Evolutionary conservation across 2,329 filamentous ascomycete species (phyloP).

Genomic region (Trichophyton simii): DNA sequence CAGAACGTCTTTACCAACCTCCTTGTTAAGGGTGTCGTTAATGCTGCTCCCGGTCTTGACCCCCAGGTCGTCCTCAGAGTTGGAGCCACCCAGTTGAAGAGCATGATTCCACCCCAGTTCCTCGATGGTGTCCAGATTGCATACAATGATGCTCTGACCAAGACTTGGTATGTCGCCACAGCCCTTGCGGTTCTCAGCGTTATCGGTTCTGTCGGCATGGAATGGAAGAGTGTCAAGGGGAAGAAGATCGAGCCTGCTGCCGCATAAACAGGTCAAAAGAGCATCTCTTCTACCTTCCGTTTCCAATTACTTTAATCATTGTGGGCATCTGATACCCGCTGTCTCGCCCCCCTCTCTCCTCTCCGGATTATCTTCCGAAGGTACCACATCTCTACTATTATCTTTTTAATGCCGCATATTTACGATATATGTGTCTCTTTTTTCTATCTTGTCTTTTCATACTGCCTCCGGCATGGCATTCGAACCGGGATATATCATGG

Average conservation of each 20-base stretch:
- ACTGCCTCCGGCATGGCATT: neutral
- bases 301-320: neutral
- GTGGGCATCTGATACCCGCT: neutral
- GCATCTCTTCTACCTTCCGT: neutral
- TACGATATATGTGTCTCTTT: neutral
- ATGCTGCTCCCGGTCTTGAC: conserved; percentile 28
- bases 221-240: conserved; percentile 38
- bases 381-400: neutral
- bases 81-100: conserved; percentile 49
- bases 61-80: conserved; percentile 31
- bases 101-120: conserved; percentile 39
- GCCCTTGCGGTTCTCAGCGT: conserved; percentile 43
- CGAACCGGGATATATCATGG: neutral
- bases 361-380: neutral
- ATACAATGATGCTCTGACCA: conserved; percentile 50
- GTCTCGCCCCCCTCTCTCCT: neutral
- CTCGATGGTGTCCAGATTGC: conserved; percentile 45
- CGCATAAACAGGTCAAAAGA: neutral
- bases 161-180: conserved; percentile 49
- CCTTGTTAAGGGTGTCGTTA: conserved; percentile 8
- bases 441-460: neutral
- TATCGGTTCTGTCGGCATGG: conserved; percentile 43
- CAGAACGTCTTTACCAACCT: conserved; percentile 16
- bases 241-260: conserved; percentile 10
- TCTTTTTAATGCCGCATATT: neutral